Evolutionary conservation across 2,329 filamentous ascomycete genomes (phyloP), one percentile per base, ranked within the genome.

Genomic region (Colletotrichum limetticola): DNA sequence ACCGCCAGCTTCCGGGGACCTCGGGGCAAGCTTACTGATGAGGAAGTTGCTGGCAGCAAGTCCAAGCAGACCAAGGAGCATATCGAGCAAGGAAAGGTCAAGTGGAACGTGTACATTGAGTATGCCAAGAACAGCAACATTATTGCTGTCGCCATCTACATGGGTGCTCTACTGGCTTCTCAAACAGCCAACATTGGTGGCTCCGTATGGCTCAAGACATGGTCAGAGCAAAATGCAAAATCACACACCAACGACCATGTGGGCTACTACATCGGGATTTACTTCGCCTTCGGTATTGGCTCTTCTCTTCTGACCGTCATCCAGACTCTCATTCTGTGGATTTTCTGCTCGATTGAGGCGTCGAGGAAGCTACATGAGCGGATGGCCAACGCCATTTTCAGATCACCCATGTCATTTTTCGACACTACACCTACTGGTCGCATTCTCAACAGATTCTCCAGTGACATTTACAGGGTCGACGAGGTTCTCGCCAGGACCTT

Each of bases 331-430:
- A 95, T 99, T 75, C 87, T 99, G 32, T 99, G 97, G 97, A 98
- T 99, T 76, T 98, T 99, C 85, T 99, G 97, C 85, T 98, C 97
- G 5, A 99, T 99, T 75, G 97, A 99, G 91, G 97, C 97, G 63
- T 98, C 96, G 24, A 91, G 97, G 75, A 99, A 98, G 85, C 88
- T 99, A 69, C 97, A 99, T 81, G 97, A 98, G 84, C 90, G 94
- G 76, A 98, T 99, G 97, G 96, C 96, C 56, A 97, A 93, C 78
- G 95, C 97, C 22, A 98, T 98, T 78, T 99, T 99, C 88, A 91
- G 97, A 76, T 97, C 95, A 49, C 97, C 97, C 67, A 99, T 99
- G 97, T 97, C 92, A 78, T 99, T 99, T 85, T 99, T 99, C 78
- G 97, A 99, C 82, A 98, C 95, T 0, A 99, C 97, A 1, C 97